Evolutionary conservation across 495 filamentous ascomycete species (phyloP).

Genomic region (Aspergillus affinis): DNA sequence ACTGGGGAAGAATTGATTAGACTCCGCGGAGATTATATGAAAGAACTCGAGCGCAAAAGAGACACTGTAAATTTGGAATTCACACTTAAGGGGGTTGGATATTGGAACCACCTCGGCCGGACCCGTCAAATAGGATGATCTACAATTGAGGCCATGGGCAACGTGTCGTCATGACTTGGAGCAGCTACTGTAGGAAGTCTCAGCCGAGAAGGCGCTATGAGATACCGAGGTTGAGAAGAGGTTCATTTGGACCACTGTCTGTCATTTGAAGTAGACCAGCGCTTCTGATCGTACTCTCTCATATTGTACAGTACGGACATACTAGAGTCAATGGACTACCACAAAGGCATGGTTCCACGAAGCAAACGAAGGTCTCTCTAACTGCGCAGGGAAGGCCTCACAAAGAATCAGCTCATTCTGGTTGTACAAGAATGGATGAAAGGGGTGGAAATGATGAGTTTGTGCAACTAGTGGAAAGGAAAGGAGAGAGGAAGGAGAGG

Average conservation of each 20-base stretch:
- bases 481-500: background rate
- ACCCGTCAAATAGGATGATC: background rate
- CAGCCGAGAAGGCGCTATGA: too few species aligned
- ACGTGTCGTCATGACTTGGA: background rate
- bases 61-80: background rate
- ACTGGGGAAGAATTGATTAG: background rate
- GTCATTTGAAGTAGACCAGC: background rate
- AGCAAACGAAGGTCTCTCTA: too few species aligned
- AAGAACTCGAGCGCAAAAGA: background rate
- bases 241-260: too few species aligned
- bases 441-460: background rate
- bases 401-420: too few species aligned
- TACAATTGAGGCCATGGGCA: background rate
- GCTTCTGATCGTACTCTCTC: background rate
- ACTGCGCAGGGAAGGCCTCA: too few species aligned
- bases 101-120: background rate
- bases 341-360: background rate
- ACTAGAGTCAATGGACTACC: too few species aligned
- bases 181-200: background rate
- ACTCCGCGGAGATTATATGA: background rate
- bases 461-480: too few species aligned
- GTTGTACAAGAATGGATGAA: background rate
- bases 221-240: too few species aligned
- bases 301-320: too few species aligned
- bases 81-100: background rate